Evolutionary conservation across 805 yeast species (phyloP).

Genomic region (Ogataea degrootiae): DNA sequence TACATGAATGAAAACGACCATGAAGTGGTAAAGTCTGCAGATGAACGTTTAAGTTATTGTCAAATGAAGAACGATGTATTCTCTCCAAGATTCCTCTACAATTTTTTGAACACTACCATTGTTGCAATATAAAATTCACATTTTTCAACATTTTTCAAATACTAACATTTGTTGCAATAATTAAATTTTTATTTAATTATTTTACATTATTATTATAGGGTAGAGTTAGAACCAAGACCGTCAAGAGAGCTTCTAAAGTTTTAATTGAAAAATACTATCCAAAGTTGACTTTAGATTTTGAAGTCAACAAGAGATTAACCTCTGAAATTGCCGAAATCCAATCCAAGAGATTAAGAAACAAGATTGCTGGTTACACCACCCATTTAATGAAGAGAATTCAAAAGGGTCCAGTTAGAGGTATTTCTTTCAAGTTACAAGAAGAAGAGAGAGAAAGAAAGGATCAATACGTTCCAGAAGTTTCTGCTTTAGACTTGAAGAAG

Average conservation of each 20-base stretch:
- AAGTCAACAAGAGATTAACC: conserved; percentile 99
- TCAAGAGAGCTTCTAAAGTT: conserved; percentile 99
- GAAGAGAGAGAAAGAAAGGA: conserved; percentile 99
- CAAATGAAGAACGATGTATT: no score
- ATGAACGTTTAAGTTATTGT: no score
- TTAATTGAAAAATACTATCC: conserved; percentile 99
- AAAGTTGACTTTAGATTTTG: conserved; percentile 98
- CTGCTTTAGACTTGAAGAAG: conserved; percentile 97
- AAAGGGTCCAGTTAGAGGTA: conserved; percentile 99
- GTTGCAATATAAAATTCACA: no score
- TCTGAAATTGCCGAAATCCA: conserved; percentile 98
- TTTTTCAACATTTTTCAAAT: not conserved
- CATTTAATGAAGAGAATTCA: conserved; percentile 99
- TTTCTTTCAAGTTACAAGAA: conserved; percentile 99
- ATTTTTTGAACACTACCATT: no score
- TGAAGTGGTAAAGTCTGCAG: no score
- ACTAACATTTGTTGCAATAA: conserved; percentile 7
- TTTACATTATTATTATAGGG: conserved; percentile 51
- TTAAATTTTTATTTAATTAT: not conserved
- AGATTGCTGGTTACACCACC: conserved; percentile 99
- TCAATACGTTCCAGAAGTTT: conserved; percentile 99
- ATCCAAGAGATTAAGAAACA: conserved; percentile 99
- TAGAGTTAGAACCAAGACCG: conserved; percentile 99
- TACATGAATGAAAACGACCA: no score
- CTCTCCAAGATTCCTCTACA: no score